Percentiles rank a stretch among this genome's conserved stretches.
phyloP scores from a whole-genome alignment of 225 moss, liverwort and hornwort species.

The Polytrichum formosum region DNA sequence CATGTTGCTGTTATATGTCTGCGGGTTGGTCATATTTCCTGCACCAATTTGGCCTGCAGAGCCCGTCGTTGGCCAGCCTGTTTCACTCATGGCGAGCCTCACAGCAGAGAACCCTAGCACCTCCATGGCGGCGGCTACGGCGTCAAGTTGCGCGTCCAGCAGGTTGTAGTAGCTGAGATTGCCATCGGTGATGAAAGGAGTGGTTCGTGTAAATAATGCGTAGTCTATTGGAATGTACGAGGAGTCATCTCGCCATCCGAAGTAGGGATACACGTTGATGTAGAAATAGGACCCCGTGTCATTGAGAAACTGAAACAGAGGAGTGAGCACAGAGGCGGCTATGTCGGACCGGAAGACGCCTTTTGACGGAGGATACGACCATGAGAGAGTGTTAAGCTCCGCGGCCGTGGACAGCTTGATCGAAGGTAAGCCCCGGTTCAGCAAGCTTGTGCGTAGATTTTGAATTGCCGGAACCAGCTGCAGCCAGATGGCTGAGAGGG shows the following conservation, averaged over 20 bases:
- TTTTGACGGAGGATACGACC: slow-evolving; percentile 50
- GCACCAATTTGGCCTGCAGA: slow-evolving; percentile 40
- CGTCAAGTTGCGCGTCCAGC: slow-evolving; percentile 76
- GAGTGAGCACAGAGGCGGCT: slow-evolving; percentile 41
- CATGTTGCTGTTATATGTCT: slow-evolving; percentile 35
- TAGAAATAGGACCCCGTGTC: slow-evolving; percentile 46
- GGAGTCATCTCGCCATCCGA: slow-evolving; percentile 66
- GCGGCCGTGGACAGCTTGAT: slow-evolving; percentile 55
- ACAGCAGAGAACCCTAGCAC: slow-evolving; percentile 43
- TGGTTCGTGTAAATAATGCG: slow-evolving; percentile 46
- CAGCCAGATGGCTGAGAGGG: slow-evolving; percentile 23
- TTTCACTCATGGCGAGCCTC: slow-evolving; percentile 67
- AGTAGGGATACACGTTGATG: slow-evolving; percentile 76
- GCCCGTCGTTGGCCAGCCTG: slow-evolving; percentile 77
- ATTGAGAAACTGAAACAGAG: slow-evolving; percentile 54
- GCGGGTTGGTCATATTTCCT: slow-evolving; percentile 22
- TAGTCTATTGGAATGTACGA: slow-evolving; percentile 54
- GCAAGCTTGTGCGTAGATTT: slow-evolving; percentile 30
- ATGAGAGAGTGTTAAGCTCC: slow-evolving; percentile 47
- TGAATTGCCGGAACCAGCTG: slow-evolving; percentile 55
- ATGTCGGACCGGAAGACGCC: slow-evolving; percentile 54
- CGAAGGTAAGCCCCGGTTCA: slow-evolving; percentile 8
- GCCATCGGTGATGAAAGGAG: slow-evolving; percentile 49
- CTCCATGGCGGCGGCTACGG: slow-evolving; percentile 58
- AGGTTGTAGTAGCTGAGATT: slow-evolving; percentile 50